These are phyloP conservation scores for Plectosphaerella plurivora DNA, from an alignment of 2,329 filamentous ascomycete species.

Conservation along the genomic window DNA sequence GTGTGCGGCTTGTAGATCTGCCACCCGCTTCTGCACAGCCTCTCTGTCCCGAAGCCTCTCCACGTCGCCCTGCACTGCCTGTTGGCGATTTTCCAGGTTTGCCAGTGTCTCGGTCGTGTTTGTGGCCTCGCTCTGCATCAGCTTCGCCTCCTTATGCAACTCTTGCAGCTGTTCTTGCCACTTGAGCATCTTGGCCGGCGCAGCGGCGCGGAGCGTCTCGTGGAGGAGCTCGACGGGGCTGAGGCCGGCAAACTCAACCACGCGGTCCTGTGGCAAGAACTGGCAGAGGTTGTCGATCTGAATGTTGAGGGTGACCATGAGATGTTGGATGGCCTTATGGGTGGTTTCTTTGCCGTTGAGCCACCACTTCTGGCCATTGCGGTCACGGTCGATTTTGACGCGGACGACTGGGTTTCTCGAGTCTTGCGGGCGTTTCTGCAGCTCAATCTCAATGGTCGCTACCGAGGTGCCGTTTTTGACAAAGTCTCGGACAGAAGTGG, in stretches of 20 bases:
- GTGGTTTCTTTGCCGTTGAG: constrained; percentile 63
- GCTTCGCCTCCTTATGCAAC: constrained; percentile 66
- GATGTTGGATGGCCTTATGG: constrained; percentile 59
- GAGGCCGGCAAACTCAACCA: constrained; percentile 86
- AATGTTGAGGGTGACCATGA: constrained; percentile 73
- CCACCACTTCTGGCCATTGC: constrained; percentile 75
- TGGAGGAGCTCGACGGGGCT: constrained; percentile 76
- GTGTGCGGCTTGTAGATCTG: constrained; percentile 60
- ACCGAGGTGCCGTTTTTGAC: constrained; percentile 82
- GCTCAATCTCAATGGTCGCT: constrained; percentile 85
- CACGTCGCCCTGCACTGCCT: constrained; percentile 73
- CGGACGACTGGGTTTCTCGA: constrained; percentile 67
- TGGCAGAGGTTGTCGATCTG: constrained; percentile 98
- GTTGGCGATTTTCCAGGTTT: constrained; percentile 68
- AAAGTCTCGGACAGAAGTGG: constrained; percentile 80
- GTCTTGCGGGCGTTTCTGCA: constrained; percentile 60
- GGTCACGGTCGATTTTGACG: constrained; percentile 74
- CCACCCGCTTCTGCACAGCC: constrained; percentile 59
- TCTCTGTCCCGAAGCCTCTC: constrained; percentile 75
- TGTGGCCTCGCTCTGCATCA: constrained; percentile 52
- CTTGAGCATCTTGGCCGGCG: constrained; percentile 71
- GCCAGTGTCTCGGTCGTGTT: constrained; percentile 58
- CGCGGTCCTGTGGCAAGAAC: constrained; percentile 92
- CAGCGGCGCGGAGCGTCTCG: constrained; percentile 85
- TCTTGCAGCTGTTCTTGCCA: constrained; percentile 74